Evolutionary conservation across 345 rosid genomes (phyloP).

Genomic region (Linum trigynum): DNA sequence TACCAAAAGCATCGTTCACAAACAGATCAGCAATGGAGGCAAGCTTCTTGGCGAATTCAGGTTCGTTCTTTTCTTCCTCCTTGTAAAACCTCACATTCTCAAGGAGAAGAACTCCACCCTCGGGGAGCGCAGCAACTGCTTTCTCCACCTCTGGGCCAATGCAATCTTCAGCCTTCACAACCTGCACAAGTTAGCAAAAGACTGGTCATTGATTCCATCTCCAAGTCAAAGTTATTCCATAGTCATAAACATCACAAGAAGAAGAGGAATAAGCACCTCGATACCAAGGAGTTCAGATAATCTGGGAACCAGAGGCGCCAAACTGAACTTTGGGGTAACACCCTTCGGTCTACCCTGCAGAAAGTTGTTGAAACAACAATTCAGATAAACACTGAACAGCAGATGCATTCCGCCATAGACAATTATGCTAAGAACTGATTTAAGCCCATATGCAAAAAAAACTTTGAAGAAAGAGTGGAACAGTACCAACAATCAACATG

Average conservation of each 20-base stretch:
- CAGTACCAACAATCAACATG: background rate
- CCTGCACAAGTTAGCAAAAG: conserved; percentile 9
- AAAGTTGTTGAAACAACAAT: conserved; percentile 1
- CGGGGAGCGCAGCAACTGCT: conserved; percentile 69
- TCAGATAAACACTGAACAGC: background rate
- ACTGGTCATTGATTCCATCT: background rate
- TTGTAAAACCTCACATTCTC: conserved; percentile 88
- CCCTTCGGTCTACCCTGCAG: conserved; percentile 88
- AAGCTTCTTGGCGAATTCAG: conserved; percentile 87
- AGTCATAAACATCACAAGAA: background rate
- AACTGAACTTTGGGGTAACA: conserved; percentile 84
- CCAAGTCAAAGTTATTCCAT: background rate
- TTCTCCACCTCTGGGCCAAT: conserved; percentile 87
- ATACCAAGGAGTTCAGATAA: conserved; percentile 82
- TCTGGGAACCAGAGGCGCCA: conserved; percentile 82
- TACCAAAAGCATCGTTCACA: conserved; percentile 50
- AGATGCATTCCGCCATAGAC: background rate
- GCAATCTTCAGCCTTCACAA: conserved; percentile 72
- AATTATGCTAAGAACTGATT: conserved; percentile 1
- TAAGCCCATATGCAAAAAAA: background rate
- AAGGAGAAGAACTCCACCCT: conserved; percentile 75
- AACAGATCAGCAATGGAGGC: conserved; percentile 24
- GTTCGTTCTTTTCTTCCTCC: conserved; percentile 93
- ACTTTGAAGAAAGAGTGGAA: background rate
- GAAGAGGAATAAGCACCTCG: conserved; percentile 34